Evolutionary conservation across 2,329 filamentous ascomycete genomes (phyloP).

Genomic region (Tricladium varicosporioides): DNA sequence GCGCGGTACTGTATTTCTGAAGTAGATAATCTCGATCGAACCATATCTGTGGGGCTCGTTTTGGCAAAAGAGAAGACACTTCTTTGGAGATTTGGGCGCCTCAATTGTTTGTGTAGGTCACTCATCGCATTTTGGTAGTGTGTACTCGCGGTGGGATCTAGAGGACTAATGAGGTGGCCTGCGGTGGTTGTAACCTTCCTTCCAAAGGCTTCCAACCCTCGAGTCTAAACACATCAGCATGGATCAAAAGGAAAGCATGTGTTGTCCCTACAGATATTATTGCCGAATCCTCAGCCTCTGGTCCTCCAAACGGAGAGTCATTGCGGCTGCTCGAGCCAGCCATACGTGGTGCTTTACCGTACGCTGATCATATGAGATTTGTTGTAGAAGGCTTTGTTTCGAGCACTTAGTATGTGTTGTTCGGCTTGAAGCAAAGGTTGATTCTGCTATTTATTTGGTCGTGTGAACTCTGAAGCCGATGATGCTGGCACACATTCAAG

Average conservation of each 20-base stretch:
- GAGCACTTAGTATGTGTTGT: neutral
- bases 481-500: slow-evolving; percentile 4
- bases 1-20: slow-evolving; percentile 93
- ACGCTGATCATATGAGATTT: slow-evolving; percentile 26
- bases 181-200: slow-evolving; percentile 95
- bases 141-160: slow-evolving; percentile 53
- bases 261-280: slow-evolving; percentile 34
- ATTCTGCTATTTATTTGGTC: slow-evolving; percentile 8
- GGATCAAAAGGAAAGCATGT: neutral
- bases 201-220: slow-evolving; percentile 87
- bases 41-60: slow-evolving; percentile 89
- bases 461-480: slow-evolving; percentile 14
- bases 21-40: slow-evolving; percentile 86
- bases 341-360: slow-evolving; percentile 29
- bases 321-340: slow-evolving; percentile 34
- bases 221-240: slow-evolving; percentile 54
- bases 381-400: slow-evolving; percentile 1
- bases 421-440: neutral
- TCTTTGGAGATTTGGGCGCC: slow-evolving; percentile 79
- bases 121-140: slow-evolving; percentile 87
- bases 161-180: slow-evolving; percentile 77
- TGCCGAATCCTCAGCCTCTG: slow-evolving; percentile 29
- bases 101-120: slow-evolving; percentile 85
- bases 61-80: slow-evolving; percentile 88
- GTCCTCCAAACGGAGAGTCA: slow-evolving; percentile 31